These are phyloP conservation scores for Apiospora rasikravindrae DNA, from an alignment of 2,329 filamentous ascomycete genomes.

Conservation along the genomic window DNA sequence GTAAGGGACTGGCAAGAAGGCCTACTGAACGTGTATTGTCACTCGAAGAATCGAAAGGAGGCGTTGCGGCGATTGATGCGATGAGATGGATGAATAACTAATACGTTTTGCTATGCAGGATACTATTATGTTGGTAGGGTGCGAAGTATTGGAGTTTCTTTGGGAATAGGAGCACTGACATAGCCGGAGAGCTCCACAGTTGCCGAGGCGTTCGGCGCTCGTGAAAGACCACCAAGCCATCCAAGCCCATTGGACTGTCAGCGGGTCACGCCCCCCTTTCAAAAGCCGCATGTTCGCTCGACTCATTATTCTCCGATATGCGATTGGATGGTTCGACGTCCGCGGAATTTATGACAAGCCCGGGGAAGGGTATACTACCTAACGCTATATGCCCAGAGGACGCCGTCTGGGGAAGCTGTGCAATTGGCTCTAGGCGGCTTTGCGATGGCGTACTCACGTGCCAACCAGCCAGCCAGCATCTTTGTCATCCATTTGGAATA, in stretches of 20 bases:
- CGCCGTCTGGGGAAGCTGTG: neutral
- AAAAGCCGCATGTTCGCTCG: slow-evolving; percentile 15
- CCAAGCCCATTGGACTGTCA: neutral
- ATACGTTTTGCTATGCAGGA: neutral
- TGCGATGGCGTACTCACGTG: neutral
- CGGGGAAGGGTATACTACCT: neutral
- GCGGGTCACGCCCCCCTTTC: slow-evolving; percentile 5
- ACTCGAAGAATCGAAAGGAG: neutral
- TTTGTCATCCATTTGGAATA: neutral
- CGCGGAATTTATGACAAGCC: neutral
- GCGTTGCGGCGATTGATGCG: neutral
- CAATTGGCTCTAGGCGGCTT: neutral
- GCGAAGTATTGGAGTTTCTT: neutral
- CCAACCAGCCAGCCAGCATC: neutral
- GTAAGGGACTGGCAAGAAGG: neutral
- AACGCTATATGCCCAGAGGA: neutral
- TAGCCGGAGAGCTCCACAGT: slow-evolving; percentile 16
- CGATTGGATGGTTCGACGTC: slow-evolving; percentile 11
- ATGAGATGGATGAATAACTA: neutral
- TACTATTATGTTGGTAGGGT: neutral
- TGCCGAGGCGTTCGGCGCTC: slow-evolving; percentile 22
- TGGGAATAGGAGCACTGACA: neutral
- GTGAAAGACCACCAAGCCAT: slow-evolving; percentile 15
- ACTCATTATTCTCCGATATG: neutral
- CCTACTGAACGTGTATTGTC: neutral